Conservation (phyloP, 345 rosid species). For the Populus simonii region DNA sequence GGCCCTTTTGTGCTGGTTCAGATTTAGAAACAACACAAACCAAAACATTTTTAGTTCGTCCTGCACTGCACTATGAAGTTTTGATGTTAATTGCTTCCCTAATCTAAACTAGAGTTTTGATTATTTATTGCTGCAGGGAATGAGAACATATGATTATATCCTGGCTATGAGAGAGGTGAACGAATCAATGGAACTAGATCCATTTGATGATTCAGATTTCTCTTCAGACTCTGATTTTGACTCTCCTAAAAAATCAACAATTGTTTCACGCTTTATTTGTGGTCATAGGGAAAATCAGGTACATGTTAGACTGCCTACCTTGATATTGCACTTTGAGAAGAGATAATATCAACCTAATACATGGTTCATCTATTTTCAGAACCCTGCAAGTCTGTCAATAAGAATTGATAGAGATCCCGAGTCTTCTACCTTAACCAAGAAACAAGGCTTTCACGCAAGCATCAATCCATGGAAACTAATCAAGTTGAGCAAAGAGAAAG, state of each 20-base stretch:
- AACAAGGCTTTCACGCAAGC: conserved; percentile 68
- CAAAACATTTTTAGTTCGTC: background rate
- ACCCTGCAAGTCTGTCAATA: conserved; percentile 57
- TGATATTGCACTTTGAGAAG: conserved; percentile 4
- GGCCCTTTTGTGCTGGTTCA: background rate
- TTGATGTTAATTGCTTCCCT: background rate
- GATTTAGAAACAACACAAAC: background rate
- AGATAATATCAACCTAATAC: background rate
- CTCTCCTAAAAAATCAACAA: conserved; percentile 66
- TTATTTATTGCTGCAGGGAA: conserved; percentile 53
- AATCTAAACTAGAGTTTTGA: background rate
- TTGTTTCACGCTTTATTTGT: conserved; percentile 65
- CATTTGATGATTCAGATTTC: conserved; percentile 69
- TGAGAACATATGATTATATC: conserved; percentile 92
- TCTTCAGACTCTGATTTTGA: conserved; percentile 79
- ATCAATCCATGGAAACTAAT: conserved; percentile 89
- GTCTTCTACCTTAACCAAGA: conserved; percentile 46
- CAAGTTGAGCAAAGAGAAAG: conserved; percentile 76
- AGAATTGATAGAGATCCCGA: conserved; percentile 68
- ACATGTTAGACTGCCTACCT: background rate
- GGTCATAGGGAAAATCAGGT: conserved; percentile 56
- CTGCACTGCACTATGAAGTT: background rate
- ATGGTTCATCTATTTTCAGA: conserved; percentile 35
- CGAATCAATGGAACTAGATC: conserved; percentile 58
- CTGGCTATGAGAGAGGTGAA: conserved; percentile 91